These are phyloP conservation scores for Hypoxylon sp. DNA, from an alignment of 2,329 filamentous ascomycete species.

Conservation along the genomic window DNA sequence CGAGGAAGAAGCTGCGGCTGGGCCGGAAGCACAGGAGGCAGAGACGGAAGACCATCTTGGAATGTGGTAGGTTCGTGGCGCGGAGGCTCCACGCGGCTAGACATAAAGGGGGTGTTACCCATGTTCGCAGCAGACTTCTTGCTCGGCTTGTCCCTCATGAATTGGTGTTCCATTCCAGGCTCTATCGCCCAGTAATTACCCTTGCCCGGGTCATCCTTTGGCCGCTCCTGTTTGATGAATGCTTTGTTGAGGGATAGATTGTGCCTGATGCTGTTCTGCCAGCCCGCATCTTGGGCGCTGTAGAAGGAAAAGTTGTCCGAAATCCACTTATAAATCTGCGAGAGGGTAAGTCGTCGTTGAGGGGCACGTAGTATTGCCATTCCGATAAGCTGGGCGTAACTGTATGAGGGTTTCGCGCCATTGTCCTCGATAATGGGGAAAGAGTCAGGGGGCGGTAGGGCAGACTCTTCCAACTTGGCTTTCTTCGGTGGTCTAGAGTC, in stretches of 20 bases:
- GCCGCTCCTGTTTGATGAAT: slow-evolving; percentile 94
- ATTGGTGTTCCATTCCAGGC: slow-evolving; percentile 87
- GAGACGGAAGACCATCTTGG: slow-evolving; percentile 60
- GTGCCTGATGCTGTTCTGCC: slow-evolving; percentile 99
- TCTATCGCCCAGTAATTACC: slow-evolving; percentile 98
- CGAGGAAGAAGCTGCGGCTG: slow-evolving; percentile 52
- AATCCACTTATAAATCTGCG: slow-evolving; percentile 99
- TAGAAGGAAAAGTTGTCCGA: slow-evolving; percentile 95
- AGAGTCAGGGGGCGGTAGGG: slow-evolving; percentile 77
- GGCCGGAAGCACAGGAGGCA: slow-evolving; percentile 57
- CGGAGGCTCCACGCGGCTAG: slow-evolving; percentile 66
- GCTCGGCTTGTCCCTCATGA: slow-evolving; percentile 85
- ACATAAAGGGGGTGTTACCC: slow-evolving; percentile 71
- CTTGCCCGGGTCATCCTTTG: slow-evolving; percentile 97
- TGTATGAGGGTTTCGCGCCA: slow-evolving; percentile 88
- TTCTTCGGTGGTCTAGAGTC: slow-evolving; percentile 78
- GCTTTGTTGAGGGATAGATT: slow-evolving; percentile 97
- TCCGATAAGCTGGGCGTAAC: slow-evolving; percentile 94
- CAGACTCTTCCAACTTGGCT: slow-evolving; percentile 68
- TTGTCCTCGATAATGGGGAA: slow-evolving; percentile 87
- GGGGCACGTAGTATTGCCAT: slow-evolving; percentile 95
- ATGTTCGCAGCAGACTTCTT: slow-evolving; percentile 68
- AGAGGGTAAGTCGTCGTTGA: slow-evolving; percentile 84
- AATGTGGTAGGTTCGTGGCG: slow-evolving; percentile 54
- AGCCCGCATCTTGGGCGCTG: slow-evolving; percentile 84